A percentile compares a stretch with the other conserved stretches of the same genome.
Evolutionary conservation across 441 rosid genomes (phyloP).

Genomic region (Jatropha podagrica): DNA sequence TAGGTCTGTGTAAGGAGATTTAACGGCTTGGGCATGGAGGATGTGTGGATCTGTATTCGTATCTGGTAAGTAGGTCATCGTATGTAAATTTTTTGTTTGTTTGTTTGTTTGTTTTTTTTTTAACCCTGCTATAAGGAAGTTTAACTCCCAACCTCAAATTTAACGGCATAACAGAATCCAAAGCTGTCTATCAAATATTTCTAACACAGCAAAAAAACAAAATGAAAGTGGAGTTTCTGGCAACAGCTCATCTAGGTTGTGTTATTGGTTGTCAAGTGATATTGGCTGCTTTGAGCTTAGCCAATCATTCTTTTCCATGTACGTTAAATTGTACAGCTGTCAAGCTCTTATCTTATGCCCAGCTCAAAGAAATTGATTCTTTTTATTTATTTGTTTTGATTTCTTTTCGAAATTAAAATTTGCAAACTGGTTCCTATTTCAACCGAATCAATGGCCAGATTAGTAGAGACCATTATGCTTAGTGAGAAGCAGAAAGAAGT

Average conservation of each 20-base stretch:
- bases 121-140: too few species aligned
- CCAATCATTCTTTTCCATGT: not conserved
- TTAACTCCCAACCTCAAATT: too few species aligned
- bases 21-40: conserved; percentile 1
- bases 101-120: too few species aligned
- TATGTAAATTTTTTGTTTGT: too few species aligned
- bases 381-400: too few species aligned
- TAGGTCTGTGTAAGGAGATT: not conserved
- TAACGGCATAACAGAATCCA: not conserved
- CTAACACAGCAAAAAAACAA: not conserved
- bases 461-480: not conserved
- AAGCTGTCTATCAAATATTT: too few species aligned
- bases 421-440: too few species aligned
- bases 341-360: not conserved
- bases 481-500: not conserved
- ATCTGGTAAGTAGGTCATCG: too few species aligned
- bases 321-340: not conserved
- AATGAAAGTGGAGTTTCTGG: not conserved
- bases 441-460: too few species aligned
- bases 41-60: too few species aligned
- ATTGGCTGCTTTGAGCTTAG: not conserved
- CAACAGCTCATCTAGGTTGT: not conserved
- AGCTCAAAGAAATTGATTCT: not conserved
- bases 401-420: too few species aligned
- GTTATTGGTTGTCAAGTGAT: not conserved